These are phyloP conservation scores for Saturnispora besseyi DNA, from an alignment of 805 yeast species.

Conservation along the genomic window DNA sequence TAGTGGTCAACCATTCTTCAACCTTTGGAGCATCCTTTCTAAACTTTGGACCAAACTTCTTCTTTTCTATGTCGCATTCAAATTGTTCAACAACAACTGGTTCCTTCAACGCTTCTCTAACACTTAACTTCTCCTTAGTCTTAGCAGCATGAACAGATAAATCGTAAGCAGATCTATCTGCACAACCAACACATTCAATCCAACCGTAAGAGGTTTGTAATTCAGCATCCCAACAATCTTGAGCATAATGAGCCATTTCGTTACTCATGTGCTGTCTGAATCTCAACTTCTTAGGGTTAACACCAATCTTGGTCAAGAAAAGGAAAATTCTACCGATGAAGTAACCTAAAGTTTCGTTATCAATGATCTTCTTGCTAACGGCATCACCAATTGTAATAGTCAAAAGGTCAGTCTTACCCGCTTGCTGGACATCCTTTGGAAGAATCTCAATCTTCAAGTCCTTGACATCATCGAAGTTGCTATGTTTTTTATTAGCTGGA, in stretches of 20 bases:
- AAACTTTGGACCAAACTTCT: constrained; percentile 95
- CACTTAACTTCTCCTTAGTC: constrained; percentile 91
- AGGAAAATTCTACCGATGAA: constrained; percentile 87
- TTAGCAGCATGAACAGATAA: constrained; percentile 89
- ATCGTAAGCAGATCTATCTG: constrained; percentile 98
- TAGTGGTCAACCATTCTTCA: constrained; percentile 63
- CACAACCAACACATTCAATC: constrained; percentile 99
- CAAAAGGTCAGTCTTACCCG: constrained; percentile 65
- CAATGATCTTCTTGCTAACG: constrained; percentile 78
- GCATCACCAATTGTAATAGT: constrained; percentile 82
- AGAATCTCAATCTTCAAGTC: constrained; percentile 67
- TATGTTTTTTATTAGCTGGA: constrained; percentile 78
- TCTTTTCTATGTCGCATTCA: constrained; percentile 85
- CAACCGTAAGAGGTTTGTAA: constrained; percentile 93
- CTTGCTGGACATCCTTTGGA: constrained; percentile 80
- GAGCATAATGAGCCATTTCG: constrained; percentile 99
- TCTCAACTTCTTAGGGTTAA: constrained; percentile 72
- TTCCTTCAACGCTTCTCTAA: constrained; percentile 78
- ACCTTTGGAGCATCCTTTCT: constrained; percentile 94
- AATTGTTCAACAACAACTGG: constrained; percentile 76
- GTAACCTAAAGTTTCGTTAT: constrained; percentile 94
- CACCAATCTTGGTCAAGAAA: constrained; percentile 84
- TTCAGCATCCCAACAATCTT: constrained; percentile 99
- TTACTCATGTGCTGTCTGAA: constrained; percentile 98
- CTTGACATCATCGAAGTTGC: constrained; percentile 66